Evolutionary conservation across 2,329 filamentous ascomycete species (phyloP).

Genomic region (Aspergillus sp.): DNA sequence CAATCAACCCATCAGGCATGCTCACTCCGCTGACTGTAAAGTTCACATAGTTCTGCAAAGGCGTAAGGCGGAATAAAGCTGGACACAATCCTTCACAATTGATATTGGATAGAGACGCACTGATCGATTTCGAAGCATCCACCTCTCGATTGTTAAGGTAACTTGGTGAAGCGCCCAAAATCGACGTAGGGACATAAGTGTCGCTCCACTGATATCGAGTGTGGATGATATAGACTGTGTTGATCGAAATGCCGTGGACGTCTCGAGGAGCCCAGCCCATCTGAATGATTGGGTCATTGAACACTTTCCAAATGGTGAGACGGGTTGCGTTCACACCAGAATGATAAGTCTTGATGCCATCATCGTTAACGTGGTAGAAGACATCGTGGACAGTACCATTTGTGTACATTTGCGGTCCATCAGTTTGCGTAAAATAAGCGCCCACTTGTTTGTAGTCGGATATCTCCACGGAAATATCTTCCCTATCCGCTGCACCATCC

Average conservation of each 20-base stretch:
- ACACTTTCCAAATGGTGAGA: constrained; percentile 21
- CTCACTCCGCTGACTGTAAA: too few relatives aligned
- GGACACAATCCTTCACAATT: too few relatives aligned
- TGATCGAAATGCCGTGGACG: constrained; percentile 20
- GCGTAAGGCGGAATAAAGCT: too few relatives aligned
- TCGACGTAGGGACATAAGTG: too few relatives aligned
- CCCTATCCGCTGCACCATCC: constrained; percentile 5
- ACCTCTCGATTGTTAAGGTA: too few relatives aligned
- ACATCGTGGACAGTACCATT: constrained; percentile 24
- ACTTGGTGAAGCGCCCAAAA: too few relatives aligned
- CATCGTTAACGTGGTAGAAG: constrained; percentile 34
- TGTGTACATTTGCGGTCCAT: constrained; percentile 32
- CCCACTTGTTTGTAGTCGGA: constrained; percentile 37
- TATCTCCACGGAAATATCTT: background rate
- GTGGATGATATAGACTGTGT: constrained; percentile 4
- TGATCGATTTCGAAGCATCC: too few relatives aligned
- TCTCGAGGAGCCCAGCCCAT: constrained; percentile 30
- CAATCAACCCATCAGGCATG: too few relatives aligned
- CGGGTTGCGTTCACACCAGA: constrained; percentile 34
- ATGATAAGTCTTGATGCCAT: constrained; percentile 34
- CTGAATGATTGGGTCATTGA: constrained; percentile 39
- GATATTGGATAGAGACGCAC: too few relatives aligned
- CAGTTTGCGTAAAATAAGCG: constrained; percentile 34
- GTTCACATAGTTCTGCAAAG: too few relatives aligned
- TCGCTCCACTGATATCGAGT: background rate